These are phyloP conservation scores for Teratosphaeria nubilosa DNA, from an alignment of 2,329 filamentous ascomycete species.

Conservation along the genomic window DNA sequence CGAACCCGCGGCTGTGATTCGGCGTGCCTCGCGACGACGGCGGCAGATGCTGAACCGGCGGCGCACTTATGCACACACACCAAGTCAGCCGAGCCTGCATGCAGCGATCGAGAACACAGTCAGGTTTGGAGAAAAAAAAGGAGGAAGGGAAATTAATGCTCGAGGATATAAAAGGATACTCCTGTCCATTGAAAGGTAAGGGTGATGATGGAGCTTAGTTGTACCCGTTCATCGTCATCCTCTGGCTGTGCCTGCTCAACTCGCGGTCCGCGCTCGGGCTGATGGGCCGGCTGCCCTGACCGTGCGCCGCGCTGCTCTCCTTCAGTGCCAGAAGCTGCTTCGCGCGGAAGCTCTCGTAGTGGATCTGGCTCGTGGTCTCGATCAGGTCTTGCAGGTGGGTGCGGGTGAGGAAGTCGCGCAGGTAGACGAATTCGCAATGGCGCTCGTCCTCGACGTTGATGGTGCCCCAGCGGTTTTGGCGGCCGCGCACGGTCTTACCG, in stretches of 20 bases:
- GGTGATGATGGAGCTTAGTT: conserved; percentile 37
- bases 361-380: conserved; percentile 98
- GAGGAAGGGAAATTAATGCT: not conserved
- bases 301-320: conserved; percentile 82
- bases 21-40: conserved; percentile 10
- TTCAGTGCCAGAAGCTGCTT: conserved; percentile 97
- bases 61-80: conserved; percentile 2
- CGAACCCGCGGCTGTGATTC: conserved; percentile 15
- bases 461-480: conserved; percentile 98
- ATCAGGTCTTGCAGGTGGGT: conserved; percentile 98
- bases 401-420: conserved; percentile 95
- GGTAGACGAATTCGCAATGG: conserved; percentile 98
- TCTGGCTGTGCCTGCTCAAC: conserved; percentile 91
- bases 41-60: conserved; percentile 2
- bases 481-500: conserved; percentile 83
- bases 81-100: conserved; percentile 10
- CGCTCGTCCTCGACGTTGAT: conserved; percentile 99
- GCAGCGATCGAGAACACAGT: conserved; percentile 1
- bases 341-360: conserved; percentile 98
- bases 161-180: conserved; percentile 6
- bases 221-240: conserved; percentile 98
- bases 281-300: conserved; percentile 74
- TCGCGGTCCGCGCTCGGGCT: conserved; percentile 90
- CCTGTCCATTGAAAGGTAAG: not conserved
- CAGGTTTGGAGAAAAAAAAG: not conserved